These are phyloP conservation scores for Dactylellina haptotyla DNA, from an alignment of 2,329 filamentous ascomycete genomes.

Conservation along the genomic window DNA sequence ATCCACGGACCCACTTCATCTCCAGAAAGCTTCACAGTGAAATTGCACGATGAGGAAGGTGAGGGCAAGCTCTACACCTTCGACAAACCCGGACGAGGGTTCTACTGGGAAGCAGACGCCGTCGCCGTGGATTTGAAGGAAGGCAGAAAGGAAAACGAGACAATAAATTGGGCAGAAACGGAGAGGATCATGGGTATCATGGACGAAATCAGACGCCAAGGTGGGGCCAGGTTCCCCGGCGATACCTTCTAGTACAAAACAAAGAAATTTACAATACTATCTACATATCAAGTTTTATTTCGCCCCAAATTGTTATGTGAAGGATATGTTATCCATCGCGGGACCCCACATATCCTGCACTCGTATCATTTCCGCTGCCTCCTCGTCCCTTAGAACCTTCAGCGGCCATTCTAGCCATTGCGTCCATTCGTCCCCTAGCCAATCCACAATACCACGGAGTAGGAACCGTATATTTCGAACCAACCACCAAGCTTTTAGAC, in stretches of 20 bases:
- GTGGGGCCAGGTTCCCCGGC: slow-evolving; percentile 58
- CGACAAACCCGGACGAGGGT: slow-evolving; percentile 61
- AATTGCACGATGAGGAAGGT: slow-evolving; percentile 58
- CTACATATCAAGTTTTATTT: neutral
- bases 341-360: slow-evolving; percentile 34
- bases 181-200: slow-evolving; percentile 64
- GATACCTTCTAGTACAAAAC: slow-evolving; percentile 52
- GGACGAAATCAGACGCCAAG: slow-evolving; percentile 64
- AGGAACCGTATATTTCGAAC: slow-evolving; percentile 30
- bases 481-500: slow-evolving; percentile 34
- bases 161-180: slow-evolving; percentile 65
- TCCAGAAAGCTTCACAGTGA: slow-evolving; percentile 61
- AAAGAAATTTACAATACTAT: neutral
- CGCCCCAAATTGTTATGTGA: neutral
- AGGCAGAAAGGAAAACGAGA: slow-evolving; percentile 61
- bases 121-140: slow-evolving; percentile 63
- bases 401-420: slow-evolving; percentile 44
- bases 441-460: slow-evolving; percentile 34
- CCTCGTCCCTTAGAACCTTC: slow-evolving; percentile 28
- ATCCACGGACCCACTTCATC: slow-evolving; percentile 61
- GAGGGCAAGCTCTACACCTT: slow-evolving; percentile 61
- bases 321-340: neutral
- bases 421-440: slow-evolving; percentile 30
- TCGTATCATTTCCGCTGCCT: slow-evolving; percentile 14
- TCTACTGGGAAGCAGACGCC: slow-evolving; percentile 65